Evolutionary conservation across 169 alveolate genomes (phyloP), one percentile per base, ranked within the genome.

Genomic region (Eimeria falciformis): DNA sequence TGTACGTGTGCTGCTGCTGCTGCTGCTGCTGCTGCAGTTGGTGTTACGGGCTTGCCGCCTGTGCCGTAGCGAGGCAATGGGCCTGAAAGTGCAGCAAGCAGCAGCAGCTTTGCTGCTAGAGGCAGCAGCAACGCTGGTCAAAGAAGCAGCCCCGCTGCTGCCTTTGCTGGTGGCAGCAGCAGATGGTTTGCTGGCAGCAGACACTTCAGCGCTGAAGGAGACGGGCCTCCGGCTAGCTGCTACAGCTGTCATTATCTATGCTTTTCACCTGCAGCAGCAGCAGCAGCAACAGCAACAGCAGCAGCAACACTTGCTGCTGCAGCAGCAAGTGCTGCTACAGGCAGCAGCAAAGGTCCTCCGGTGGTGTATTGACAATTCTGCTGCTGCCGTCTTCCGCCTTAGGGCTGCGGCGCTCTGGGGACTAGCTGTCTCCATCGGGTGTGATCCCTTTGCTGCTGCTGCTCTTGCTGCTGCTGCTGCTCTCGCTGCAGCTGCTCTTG

Each of bases 391-490:
- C 9, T 27, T 27, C 33, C 11, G 71, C 29, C 33, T 58, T 14
- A 9, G 71, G 21, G 71, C 71, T 11, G 71, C 71, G 7, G 71
- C 71, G 21, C 5, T 58, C 7, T 58, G 71, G 71, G 25, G 71
- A 7, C 18, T 58, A 14, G 18, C 71, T 7, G 71, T 58, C 7
- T 58, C 29, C 21, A 21, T n/a, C 33, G 71, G 71, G 71, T 58
- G 71, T 14, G 71, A 7, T 14, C 11, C 33, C 33, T 14, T 27
- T n/a, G 18, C 71, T 58, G 71, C 71, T 58, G 71, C 71, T 11
- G 82, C 82, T 71, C 23, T 25, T 71, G 82, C 82, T 71, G 55
- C 56, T 71, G 82, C 82, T 71, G 82, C 82, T 4, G 58, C 71
- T 58, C 9, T 21, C 25, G 71, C 71, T n/a, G 77, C 77, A n/a